Percentiles rank a stretch among this genome's conserved stretches.
phyloP scores from a whole-genome alignment of 805 yeast species.

The Wickerhamomyces ciferrii region DNA sequence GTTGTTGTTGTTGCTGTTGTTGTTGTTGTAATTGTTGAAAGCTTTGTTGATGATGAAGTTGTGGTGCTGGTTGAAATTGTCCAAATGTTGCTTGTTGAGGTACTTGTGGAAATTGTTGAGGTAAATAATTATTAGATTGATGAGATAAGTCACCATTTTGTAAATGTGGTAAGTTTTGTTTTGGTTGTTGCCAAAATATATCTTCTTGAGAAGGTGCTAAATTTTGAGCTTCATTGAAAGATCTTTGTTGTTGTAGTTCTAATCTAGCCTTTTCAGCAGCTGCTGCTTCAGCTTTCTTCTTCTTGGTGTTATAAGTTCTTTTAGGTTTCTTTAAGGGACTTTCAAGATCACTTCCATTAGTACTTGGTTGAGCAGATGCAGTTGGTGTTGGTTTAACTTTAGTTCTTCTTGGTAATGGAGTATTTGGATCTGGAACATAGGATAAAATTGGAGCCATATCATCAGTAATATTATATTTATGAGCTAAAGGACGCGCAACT shows the following conservation, averaged over 20 bases:
- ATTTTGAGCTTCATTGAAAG: background rate
- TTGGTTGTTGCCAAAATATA: slow-evolving; percentile 7
- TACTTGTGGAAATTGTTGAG: slow-evolving; percentile 16
- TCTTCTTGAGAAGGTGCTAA: slow-evolving; percentile 1
- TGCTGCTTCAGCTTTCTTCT: slow-evolving; percentile 22
- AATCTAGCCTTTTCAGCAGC: slow-evolving; percentile 11
- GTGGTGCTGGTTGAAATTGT: slow-evolving; percentile 1
- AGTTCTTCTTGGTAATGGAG: slow-evolving; percentile 36
- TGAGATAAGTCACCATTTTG: slow-evolving; percentile 1
- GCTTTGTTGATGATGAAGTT: slow-evolving; percentile 11
- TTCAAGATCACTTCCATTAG: slow-evolving; percentile 7
- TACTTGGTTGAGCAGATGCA: slow-evolving; percentile 3
- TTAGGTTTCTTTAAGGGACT: slow-evolving; percentile 17
- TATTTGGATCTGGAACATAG: slow-evolving; percentile 43
- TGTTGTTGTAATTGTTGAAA: slow-evolving; percentile 11
- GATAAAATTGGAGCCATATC: slow-evolving; percentile 47
- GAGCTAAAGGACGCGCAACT: slow-evolving; percentile 55
- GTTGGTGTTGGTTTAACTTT: slow-evolving; percentile 17
- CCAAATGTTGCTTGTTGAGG: slow-evolving; percentile 1
- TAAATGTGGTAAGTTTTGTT: background rate
- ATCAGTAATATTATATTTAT: slow-evolving; percentile 44
- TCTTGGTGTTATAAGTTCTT: slow-evolving; percentile 18
- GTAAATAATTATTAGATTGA: slow-evolving; percentile 10
- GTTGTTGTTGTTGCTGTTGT: slow-evolving; percentile 19
- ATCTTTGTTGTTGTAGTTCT: background rate